A percentile compares a stretch with the other conserved stretches of the same genome.
phyloP scores from a whole-genome alignment of 192 early-diverging fungal genomes.

The Rhizophlyctis rosea region DNA sequence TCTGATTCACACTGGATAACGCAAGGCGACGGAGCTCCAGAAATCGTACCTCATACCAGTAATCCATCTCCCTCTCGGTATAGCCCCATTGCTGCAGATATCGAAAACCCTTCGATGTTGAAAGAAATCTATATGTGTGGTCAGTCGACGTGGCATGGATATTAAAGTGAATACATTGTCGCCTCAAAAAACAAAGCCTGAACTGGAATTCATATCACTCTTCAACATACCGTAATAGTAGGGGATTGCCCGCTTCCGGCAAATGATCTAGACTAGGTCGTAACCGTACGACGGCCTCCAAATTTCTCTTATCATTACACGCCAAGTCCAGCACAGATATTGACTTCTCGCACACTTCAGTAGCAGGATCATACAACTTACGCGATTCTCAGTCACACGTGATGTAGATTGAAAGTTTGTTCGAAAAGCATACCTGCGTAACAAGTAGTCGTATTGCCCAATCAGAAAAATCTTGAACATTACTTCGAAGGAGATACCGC shows the following conservation, averaged over 20 bases:
- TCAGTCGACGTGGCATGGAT: too few relatives aligned
- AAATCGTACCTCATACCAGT: conserved; percentile 78
- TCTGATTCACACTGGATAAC: neutral
- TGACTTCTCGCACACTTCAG: conserved; percentile 70
- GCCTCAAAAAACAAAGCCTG: too few relatives aligned
- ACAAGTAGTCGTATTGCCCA: conserved; percentile 71
- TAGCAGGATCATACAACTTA: conserved; percentile 73
- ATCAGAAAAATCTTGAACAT: conserved; percentile 58
- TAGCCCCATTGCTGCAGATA: conserved; percentile 70
- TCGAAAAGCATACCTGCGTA: conserved; percentile 48
- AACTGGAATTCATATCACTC: too few relatives aligned
- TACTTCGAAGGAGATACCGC: conserved; percentile 57
- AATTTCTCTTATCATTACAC: conserved; percentile 58
- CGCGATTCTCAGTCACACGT: neutral
- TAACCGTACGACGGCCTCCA: conserved; percentile 68
- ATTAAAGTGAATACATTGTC: too few relatives aligned
- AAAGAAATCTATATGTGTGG: conserved; percentile 59
- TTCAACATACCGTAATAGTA: conserved; percentile 50
- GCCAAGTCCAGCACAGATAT: conserved; percentile 65
- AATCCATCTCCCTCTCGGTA: conserved; percentile 71
- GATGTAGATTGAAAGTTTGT: neutral
- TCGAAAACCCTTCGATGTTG: conserved; percentile 66
- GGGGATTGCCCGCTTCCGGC: conserved; percentile 63
- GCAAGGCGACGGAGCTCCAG: neutral
- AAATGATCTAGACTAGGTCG: conserved; percentile 73